Conservation (phyloP, 2,329 filamentous ascomycete species). For the Aspergillus vadensis region DNA sequence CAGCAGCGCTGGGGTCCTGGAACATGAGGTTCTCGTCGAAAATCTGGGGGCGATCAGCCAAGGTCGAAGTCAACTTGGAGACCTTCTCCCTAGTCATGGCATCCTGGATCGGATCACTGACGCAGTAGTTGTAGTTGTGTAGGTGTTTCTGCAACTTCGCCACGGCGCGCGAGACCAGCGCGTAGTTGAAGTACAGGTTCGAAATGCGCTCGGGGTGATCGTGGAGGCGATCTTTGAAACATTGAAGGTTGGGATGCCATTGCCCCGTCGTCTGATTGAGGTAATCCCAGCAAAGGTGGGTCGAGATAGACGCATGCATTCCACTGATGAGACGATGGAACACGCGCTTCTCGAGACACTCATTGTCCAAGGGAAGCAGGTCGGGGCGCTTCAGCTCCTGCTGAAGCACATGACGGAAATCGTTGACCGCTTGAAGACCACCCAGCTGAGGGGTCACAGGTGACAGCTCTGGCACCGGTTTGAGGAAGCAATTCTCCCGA, state of each 20-base stretch:
- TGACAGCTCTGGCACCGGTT: conserved; percentile 37
- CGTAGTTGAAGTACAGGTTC: conserved; percentile 99
- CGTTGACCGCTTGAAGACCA: conserved; percentile 59
- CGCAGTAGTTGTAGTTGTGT: conserved; percentile 85
- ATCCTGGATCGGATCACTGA: conserved; percentile 79
- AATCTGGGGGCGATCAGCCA: conserved; percentile 70
- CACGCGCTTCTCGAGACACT: conserved; percentile 97
- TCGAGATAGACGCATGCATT: conserved; percentile 97
- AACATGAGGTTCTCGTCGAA: conserved; percentile 98
- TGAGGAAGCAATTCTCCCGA: conserved; percentile 90
- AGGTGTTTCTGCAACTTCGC: conserved; percentile 86
- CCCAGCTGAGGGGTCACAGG: conserved; percentile 38
- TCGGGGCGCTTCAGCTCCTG: conserved; percentile 48
- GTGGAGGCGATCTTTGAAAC: conserved; percentile 86
- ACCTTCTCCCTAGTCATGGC: conserved; percentile 77
- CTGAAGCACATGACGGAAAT: conserved; percentile 62
- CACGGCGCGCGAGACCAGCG: conserved; percentile 86
- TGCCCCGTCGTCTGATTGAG: conserved; percentile 91
- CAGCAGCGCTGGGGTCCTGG: conserved; percentile 64
- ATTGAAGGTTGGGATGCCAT: conserved; percentile 88
- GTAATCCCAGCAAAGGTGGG: conserved; percentile 94
- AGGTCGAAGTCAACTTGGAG: conserved; percentile 69
- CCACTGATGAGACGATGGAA: conserved; percentile 94
- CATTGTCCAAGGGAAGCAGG: conserved; percentile 77
- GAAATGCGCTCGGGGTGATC: conserved; percentile 85